Percentiles rank a stretch among this genome's conserved stretches.
phyloP scores from a whole-genome alignment of 2,329 filamentous ascomycete genomes.

The Claviceps humidiphila region DNA sequence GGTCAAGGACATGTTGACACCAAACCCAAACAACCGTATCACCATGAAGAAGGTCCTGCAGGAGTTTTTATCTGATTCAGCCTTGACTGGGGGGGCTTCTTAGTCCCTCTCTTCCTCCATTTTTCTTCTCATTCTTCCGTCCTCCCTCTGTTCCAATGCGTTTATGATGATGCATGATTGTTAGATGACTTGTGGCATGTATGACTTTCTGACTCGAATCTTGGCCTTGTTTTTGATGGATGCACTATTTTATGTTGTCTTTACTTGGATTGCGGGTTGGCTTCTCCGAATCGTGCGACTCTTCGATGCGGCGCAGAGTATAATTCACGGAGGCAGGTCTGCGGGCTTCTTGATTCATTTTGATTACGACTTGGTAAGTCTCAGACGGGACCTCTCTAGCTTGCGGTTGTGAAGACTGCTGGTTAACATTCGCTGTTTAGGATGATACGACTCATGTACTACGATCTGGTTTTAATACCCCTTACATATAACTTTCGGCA shows the following conservation, averaged over 20 bases:
- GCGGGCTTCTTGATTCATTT: too few species aligned
- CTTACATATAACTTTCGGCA: too few species aligned
- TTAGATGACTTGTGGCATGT: not conserved
- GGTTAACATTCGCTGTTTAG: not conserved
- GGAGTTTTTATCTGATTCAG: constrained; percentile 25
- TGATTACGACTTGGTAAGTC: not conserved
- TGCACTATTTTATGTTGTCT: too few species aligned
- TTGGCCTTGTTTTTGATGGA: too few species aligned
- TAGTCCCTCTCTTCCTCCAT: too few species aligned
- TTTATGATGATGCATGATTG: not conserved
- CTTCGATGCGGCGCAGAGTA: too few species aligned
- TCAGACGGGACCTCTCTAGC: not conserved
- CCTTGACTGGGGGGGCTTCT: not conserved
- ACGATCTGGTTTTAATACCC: too few species aligned
- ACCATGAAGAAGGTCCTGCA: constrained; percentile 38
- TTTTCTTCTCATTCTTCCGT: not conserved
- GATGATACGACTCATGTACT: too few species aligned
- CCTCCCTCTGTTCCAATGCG: not conserved
- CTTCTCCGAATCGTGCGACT: too few species aligned
- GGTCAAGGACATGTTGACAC: constrained; percentile 39
- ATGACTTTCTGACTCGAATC: not conserved
- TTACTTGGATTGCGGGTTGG: too few species aligned
- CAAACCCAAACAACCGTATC: constrained; percentile 37
- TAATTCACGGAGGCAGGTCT: too few species aligned
- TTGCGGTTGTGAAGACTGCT: not conserved